A percentile compares a stretch with the other conserved stretches of the same genome.
Conservation (phyloP, 176 grass and related monocot genomes). For the Tillandsia leiboldiana region DNA sequence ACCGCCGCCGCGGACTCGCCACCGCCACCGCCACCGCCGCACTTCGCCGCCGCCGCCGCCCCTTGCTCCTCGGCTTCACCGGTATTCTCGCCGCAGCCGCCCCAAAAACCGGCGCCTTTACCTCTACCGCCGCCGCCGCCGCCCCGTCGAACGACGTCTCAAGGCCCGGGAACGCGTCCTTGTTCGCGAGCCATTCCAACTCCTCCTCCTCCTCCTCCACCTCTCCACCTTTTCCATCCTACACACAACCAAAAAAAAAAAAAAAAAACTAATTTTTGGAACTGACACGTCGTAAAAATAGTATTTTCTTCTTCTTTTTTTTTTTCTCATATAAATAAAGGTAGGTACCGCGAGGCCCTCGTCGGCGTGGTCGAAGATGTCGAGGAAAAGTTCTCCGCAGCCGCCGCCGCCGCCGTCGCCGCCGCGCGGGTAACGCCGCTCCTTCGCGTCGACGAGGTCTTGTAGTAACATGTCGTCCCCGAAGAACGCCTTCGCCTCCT, state of each 20-base stretch:
- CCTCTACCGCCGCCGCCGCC: background rate
- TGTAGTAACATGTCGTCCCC: conserved; percentile 11
- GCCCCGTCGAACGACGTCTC: conserved; percentile 35
- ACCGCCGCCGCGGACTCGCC: conserved; percentile 18
- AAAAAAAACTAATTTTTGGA: conserved; percentile 10
- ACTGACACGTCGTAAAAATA: background rate
- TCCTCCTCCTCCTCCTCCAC: conserved; percentile 73
- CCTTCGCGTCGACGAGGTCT: background rate
- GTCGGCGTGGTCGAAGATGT: conserved; percentile 5
- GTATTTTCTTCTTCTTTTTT: background rate
- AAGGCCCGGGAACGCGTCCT: conserved; percentile 68
- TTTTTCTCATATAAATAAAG: too few relatives aligned
- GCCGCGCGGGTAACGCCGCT: background rate
- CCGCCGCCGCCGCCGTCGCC: background rate
- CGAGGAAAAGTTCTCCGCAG: background rate
- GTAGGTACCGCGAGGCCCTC: conserved; percentile 4
- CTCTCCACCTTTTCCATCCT: conserved; percentile 38
- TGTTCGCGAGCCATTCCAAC: conserved; percentile 78
- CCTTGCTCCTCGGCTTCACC: conserved; percentile 49
- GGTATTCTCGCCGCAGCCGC: background rate
- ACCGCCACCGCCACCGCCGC: background rate
- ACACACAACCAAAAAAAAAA: conserved; percentile 9
- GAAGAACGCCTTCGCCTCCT: conserved; percentile 1
- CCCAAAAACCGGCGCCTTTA: background rate
- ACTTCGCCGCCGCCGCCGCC: conserved; percentile 22